A percentile compares a stretch with the other conserved stretches of the same genome.
Evolutionary conservation across 495 filamentous ascomycete species (phyloP).

Genomic region (Cercophora samala): DNA sequence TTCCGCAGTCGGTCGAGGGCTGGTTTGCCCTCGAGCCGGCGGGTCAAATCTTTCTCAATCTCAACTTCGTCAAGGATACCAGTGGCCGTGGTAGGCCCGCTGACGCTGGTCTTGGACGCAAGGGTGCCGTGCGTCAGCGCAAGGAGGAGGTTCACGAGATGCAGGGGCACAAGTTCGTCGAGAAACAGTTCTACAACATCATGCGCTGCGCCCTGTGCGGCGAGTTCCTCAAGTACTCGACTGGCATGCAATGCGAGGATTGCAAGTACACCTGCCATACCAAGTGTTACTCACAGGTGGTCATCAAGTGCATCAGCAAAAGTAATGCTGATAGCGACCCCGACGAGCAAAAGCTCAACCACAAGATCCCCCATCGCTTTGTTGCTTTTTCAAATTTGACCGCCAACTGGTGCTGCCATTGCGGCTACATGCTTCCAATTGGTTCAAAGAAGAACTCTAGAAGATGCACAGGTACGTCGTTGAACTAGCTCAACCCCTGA

Average conservation of each 20-base stretch:
- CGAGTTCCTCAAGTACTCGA: conserved; percentile 96
- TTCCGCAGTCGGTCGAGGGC: conserved; percentile 75
- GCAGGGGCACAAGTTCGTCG: conserved; percentile 97
- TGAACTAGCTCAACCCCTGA: background rate
- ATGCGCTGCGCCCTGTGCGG: conserved; percentile 99
- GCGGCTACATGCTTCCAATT: conserved; percentile 94
- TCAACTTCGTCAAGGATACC: conserved; percentile 75
- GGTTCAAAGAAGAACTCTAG: conserved; percentile 84
- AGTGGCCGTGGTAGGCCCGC: conserved; percentile 53
- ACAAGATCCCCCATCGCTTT: conserved; percentile 97
- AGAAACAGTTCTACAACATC: conserved; percentile 99
- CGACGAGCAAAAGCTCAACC: conserved; percentile 98
- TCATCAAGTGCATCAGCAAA: conserved; percentile 99
- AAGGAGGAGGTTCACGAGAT: conserved; percentile 98
- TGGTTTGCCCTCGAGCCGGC: conserved; percentile 98
- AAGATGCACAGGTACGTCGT: conserved; percentile 73
- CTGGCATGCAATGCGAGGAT: conserved; percentile 98
- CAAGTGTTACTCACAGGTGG: conserved; percentile 94
- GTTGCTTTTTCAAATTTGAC: conserved; percentile 91
- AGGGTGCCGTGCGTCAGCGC: conserved; percentile 92
- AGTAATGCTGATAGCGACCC: conserved; percentile 97
- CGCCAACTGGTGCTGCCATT: conserved; percentile 99
- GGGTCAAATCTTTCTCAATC: conserved; percentile 74
- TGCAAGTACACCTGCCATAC: conserved; percentile 99
- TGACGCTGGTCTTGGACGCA: conserved; percentile 85